These are phyloP conservation scores for Pseudogymnoascus sp. DNA, from an alignment of 2,329 filamentous ascomycete species.

Conservation along the genomic window DNA sequence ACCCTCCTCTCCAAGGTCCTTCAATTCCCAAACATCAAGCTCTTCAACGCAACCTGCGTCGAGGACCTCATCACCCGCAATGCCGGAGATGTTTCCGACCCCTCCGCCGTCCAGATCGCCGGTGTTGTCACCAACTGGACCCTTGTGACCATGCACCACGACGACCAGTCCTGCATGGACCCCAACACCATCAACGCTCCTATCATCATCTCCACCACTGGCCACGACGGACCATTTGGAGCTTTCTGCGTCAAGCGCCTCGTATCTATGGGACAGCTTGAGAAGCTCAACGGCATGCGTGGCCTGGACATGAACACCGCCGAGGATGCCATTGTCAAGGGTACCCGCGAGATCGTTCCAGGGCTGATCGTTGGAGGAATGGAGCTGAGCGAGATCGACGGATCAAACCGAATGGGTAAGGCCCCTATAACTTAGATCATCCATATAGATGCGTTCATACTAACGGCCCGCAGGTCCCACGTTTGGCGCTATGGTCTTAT, in stretches of 20 bases:
- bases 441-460: neutral
- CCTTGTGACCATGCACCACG: conserved; percentile 76
- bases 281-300: conserved; percentile 83
- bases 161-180: conserved; percentile 93
- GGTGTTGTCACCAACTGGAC: conserved; percentile 97
- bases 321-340: conserved; percentile 89
- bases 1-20: conserved; percentile 80
- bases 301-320: conserved; percentile 87
- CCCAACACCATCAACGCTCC: conserved; percentile 95
- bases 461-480: conserved; percentile 48
- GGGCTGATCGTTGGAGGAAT: conserved; percentile 91
- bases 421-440: neutral
- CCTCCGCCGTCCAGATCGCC: conserved; percentile 59
- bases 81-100: conserved; percentile 32
- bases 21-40: conserved; percentile 81
- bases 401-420: conserved; percentile 77
- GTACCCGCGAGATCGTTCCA: conserved; percentile 78
- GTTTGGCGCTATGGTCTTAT: conserved; percentile 82
- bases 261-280: conserved; percentile 76
- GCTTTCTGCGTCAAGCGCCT: conserved; percentile 88
- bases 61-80: conserved; percentile 84
- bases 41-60: conserved; percentile 90
- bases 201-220: conserved; percentile 79
- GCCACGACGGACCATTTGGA: conserved; percentile 84
- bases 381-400: conserved; percentile 86